Conservation (phyloP, 1,284 basidiomycete species). For the Hemileia vastatrix region DNA sequence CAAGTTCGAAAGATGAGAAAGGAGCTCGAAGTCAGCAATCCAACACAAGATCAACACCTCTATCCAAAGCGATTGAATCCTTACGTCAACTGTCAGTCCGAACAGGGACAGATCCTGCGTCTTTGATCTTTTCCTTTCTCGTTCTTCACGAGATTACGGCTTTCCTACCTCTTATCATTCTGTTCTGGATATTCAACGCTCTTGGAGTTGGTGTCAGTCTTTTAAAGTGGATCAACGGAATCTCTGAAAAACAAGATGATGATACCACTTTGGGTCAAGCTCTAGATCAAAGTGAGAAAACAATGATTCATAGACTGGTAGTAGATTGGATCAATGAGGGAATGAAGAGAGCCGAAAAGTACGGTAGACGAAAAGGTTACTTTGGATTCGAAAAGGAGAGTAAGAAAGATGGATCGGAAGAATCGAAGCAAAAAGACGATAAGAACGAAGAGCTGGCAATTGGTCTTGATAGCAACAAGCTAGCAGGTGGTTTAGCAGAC, state of each 20-base stretch:
- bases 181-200: slow-evolving; percentile 34
- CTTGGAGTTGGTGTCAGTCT: slow-evolving; percentile 34
- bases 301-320: background rate
- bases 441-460: slow-evolving; percentile 3
- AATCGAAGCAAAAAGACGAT: slow-evolving; percentile 13
- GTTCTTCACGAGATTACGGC: slow-evolving; percentile 42
- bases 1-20: background rate
- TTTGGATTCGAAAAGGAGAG: slow-evolving; percentile 34
- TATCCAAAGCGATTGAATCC: slow-evolving; percentile 24
- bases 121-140: slow-evolving; percentile 35
- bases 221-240: slow-evolving; percentile 28
- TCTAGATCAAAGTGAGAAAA: background rate
- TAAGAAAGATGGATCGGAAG: slow-evolving; percentile 22
- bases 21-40: background rate
- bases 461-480: background rate
- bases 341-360: slow-evolving; percentile 28
- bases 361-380: slow-evolving; percentile 33
- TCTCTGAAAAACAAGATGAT: background rate
- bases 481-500: slow-evolving; percentile 36
- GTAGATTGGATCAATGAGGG: too few species aligned
- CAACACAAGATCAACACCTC: slow-evolving; percentile 1
- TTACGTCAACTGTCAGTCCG: slow-evolving; percentile 30
- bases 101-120: slow-evolving; percentile 35
- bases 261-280: too few species aligned
- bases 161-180: slow-evolving; percentile 33